Conservation (phyloP, 2,329 filamentous ascomycete species). For the Neospermospora avenae region DNA sequence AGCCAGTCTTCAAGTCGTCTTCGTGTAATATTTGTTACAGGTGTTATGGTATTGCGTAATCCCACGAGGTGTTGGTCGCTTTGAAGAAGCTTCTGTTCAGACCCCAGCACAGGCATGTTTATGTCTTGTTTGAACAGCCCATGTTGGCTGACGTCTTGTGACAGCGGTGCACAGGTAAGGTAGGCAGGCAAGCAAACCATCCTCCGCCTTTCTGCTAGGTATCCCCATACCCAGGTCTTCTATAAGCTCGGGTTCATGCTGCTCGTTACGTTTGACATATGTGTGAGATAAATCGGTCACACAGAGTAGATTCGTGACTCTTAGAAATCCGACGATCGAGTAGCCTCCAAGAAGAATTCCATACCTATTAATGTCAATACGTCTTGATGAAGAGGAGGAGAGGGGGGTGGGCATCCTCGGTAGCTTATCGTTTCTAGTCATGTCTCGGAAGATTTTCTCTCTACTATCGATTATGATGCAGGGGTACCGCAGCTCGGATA, state of each 20-base stretch:
- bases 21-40: background rate
- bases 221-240: background rate
- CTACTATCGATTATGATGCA: background rate
- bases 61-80: background rate
- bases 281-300: conserved; percentile 9
- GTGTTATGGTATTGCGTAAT: background rate
- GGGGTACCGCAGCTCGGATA: background rate
- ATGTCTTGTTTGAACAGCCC: background rate
- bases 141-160: background rate
- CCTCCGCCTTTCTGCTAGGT: background rate
- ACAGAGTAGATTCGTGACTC: conserved; percentile 11
- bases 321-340: background rate
- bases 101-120: background rate
- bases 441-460: background rate
- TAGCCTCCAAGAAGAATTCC: background rate
- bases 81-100: background rate
- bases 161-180: background rate
- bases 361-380: background rate
- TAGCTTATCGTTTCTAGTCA: background rate
- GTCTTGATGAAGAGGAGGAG: background rate
- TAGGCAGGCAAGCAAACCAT: background rate
- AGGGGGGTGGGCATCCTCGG: background rate
- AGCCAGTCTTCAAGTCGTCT: conserved; percentile 1
- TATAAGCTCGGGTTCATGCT: conserved; percentile 2
- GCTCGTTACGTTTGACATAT: conserved; percentile 20